Base-by-base conservation (phyloP, 768 basidiomycete genomes). In the Rhizopogon vesiculosus region DNA sequence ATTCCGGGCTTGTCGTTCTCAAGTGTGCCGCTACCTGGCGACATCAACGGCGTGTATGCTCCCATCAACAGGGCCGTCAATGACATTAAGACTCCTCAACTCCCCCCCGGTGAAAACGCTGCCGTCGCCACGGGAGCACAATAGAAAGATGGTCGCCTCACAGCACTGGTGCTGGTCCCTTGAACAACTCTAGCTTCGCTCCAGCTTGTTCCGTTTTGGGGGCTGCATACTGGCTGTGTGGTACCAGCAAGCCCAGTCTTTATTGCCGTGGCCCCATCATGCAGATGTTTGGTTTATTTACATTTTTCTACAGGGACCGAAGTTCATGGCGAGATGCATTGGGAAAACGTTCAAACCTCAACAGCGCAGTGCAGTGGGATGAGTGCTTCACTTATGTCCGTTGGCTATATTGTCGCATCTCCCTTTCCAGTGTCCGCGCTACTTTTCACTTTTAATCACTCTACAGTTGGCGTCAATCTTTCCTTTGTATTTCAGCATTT, bases 21-120 rank as follows among this genome's bases (percentile, higher is more conserved):
- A 45, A 50, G 73, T 31, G 58, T 68, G 54, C 61, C 73, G 51
- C 62, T 69, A 25, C 60, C 67, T n/a, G 59, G 69, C 44, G 71
- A 77, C 55, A 62, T 69, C 25, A 69, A 74, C 58, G 68, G 72
- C 41, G 64, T 74, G 57, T 79, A 74, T 55, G 59, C 69, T 46
- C 55, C 71, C 18, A 39, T 66, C 45, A 78, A 78, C 62, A 77
- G 82, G 45, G 67, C 67, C n/a, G 57, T 72, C 42, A 64, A 57
- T 42, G 75, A 77, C 55, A 70, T 83, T 71, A 85, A 82, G 67
- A 72, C 83, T 40, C 79, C 85, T 58, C 83, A 83, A 66, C 66
- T 84, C 53, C 76, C 84, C 16, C 81, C 84, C 60, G 78, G 77
- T 59, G 86, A 89, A 66, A 84, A 79, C 61, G 76, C 81, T 45